A percentile compares a stretch with the other conserved stretches of the same genome.
Conservation (phyloP, 2,329 filamentous ascomycete genomes). For the Alternaria longipes region DNA sequence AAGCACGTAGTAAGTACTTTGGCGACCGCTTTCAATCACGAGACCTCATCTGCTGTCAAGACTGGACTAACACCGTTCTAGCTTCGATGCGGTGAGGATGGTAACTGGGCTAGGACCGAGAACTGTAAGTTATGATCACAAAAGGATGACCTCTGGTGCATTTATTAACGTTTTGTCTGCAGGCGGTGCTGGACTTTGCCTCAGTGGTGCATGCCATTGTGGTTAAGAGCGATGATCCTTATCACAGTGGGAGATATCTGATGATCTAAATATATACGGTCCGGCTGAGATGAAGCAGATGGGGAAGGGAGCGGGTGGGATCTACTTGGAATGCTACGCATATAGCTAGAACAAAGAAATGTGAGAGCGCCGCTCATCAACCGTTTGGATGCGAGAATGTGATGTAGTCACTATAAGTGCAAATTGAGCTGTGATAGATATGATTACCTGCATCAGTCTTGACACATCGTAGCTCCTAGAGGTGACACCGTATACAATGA, state of each 20-base stretch:
- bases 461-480: constrained; percentile 52
- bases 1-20: neutral
- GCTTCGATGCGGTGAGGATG: neutral
- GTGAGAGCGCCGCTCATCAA: neutral
- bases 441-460: constrained; percentile 53
- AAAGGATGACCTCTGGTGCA: neutral
- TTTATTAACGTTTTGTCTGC: neutral
- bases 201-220: neutral
- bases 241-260: neutral
- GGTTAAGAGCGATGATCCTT: neutral
- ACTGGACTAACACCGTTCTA: neutral
- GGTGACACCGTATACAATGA: constrained; percentile 53
- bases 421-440: constrained; percentile 54
- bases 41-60: neutral
- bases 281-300: neutral
- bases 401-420: neutral
- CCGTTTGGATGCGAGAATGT: neutral
- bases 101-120: neutral
- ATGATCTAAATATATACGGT: neutral
- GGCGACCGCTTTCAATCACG: neutral
- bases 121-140: neutral
- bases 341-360: neutral
- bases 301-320: neutral
- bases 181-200: neutral
- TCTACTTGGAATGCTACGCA: neutral